Evolutionary conservation across 192 early-diverging fungal species (phyloP).

Genomic region (Podila horticola): DNA sequence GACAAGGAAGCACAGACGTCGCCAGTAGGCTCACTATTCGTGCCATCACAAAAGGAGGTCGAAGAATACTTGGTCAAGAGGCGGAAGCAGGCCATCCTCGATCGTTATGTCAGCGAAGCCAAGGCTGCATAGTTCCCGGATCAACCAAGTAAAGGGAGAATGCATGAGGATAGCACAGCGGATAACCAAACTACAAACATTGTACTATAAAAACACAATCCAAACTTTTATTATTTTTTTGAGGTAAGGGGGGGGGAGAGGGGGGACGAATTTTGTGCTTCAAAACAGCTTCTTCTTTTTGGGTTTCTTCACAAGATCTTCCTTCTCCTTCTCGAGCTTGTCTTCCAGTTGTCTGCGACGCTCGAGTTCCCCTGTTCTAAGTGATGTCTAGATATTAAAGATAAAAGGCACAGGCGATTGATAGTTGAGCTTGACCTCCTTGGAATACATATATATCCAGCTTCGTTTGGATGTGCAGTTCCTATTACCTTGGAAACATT

Average conservation of each 20-base stretch:
- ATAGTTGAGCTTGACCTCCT: background rate
- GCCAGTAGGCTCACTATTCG: slow-evolving; percentile 47
- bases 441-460: background rate
- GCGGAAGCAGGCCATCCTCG: slow-evolving; percentile 72
- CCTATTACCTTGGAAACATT: background rate
- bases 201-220: background rate
- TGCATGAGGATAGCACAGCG: background rate
- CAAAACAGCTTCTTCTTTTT: slow-evolving; percentile 29
- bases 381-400: background rate
- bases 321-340: slow-evolving; percentile 31
- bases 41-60: slow-evolving; percentile 80
- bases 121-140: slow-evolving; percentile 13
- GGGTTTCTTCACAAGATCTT: slow-evolving; percentile 7
- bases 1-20: slow-evolving; percentile 31
- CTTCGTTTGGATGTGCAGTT: background rate
- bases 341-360: slow-evolving; percentile 24
- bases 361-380: slow-evolving; percentile 22
- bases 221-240: background rate
- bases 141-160: background rate
- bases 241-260: too few species aligned
- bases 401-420: too few species aligned
- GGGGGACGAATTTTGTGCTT: background rate
- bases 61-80: slow-evolving; percentile 79
- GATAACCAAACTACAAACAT: background rate
- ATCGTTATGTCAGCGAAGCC: slow-evolving; percentile 59